These are phyloP conservation scores for Fusarium subglutinans DNA, from an alignment of 2,329 filamentous ascomycete species.

Conservation along the genomic window DNA sequence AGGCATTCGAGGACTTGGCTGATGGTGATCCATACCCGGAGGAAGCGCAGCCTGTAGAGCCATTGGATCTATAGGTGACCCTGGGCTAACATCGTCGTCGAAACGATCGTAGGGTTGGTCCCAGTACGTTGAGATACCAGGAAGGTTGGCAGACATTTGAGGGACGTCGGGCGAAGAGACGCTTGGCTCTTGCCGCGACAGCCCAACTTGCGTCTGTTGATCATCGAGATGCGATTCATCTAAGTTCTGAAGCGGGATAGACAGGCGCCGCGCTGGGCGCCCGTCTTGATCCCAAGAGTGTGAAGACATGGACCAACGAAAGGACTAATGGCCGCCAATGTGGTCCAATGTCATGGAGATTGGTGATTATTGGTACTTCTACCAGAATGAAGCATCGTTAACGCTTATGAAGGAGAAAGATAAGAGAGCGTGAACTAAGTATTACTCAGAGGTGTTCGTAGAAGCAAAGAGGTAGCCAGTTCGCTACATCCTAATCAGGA, in stretches of 20 bases:
- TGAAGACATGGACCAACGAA: constrained; percentile 45
- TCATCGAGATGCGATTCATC: constrained; percentile 36
- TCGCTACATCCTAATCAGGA: constrained; percentile 33
- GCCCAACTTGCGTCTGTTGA: constrained; percentile 14
- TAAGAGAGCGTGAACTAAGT: constrained; percentile 17
- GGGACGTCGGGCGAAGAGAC: constrained; percentile 16
- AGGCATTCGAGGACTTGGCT: constrained; percentile 16
- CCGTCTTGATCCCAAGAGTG: constrained; percentile 40
- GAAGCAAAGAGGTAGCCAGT: constrained; percentile 27
- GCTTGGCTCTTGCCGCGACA: constrained; percentile 12
- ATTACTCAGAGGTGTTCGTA: constrained; percentile 11
- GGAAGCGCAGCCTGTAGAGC: constrained; percentile 65
- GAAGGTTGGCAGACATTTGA: constrained; percentile 47
- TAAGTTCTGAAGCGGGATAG: constrained; percentile 78
- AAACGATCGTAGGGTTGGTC: constrained; percentile 56
- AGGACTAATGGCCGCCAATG: constrained; percentile 30
- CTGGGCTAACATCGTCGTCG: constrained; percentile 49
- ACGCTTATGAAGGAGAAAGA: background rate
- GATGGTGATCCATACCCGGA: constrained; percentile 56
- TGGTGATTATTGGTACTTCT: background rate
- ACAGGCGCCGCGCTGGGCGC: constrained; percentile 48
- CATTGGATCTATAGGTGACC: constrained; percentile 63
- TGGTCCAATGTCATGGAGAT: constrained; percentile 38
- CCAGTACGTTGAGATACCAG: constrained; percentile 63
- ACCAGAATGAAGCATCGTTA: constrained; percentile 34